Evolutionary conservation across 176 grass and related monocot genomes (phyloP), one percentile per base, ranked within the genome.

Genomic region (Lolium perenne): DNA sequence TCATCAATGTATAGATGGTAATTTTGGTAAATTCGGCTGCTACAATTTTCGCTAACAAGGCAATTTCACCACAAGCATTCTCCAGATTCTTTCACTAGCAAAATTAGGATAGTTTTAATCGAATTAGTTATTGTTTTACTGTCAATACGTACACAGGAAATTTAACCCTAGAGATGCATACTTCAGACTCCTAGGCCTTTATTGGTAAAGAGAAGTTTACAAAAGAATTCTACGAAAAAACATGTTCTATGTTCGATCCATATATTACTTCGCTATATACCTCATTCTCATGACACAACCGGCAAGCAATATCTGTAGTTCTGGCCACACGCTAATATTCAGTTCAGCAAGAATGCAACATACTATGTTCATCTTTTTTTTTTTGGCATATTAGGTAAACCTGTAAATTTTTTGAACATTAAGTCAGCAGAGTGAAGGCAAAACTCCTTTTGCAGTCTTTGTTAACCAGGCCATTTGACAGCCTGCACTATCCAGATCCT

Each of bases 371-470:
- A 76, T 9, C 7, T 8, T 15, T 53, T 47, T 47, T 47, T 1
- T 47, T 47, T 47, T 1, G 22, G 61, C 18, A 41, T 74, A 47
- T 21, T 48, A 8, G 8, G 15, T 23, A 43, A 83, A 84, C 48
- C 14, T 6, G 47, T 32, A 56, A 35, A 57, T 16, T 48, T 35
- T 10, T 77, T 49, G 5, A 3, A 3, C 72, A 79, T 16, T 61
- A 38, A 38, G 9, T 35, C 6, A 57, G 50, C 76, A 79, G 23
- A 80, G 60, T 60, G 74, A 79, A 79, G 56, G 17, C 61, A 43
- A 54, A 78, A 29, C 7, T 63, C 38, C 40, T 46, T 41, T 63
- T 43, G 53, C 13, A 73, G 7, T 35, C 12, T 43, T 62, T 54
- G 43, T 12, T 61, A 69, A 80, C 5, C 20, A 35, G 16, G 0